phyloP scores from a whole-genome alignment of 345 rosid genomes.

The Ceriops decandra region DNA sequence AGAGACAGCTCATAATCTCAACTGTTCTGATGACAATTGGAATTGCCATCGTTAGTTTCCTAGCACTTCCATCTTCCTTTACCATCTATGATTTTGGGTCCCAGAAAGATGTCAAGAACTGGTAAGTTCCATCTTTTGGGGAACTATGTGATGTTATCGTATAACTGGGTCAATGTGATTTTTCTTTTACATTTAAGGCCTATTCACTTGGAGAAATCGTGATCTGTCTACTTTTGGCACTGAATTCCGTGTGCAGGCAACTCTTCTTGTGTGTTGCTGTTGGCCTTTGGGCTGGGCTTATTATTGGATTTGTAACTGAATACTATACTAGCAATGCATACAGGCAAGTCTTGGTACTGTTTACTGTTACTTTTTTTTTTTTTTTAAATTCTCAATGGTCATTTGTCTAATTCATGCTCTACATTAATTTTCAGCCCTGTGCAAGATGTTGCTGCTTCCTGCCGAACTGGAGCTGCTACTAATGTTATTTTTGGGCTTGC shows the following conservation, averaged over 20 bases:
- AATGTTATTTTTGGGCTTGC: constrained; percentile 79
- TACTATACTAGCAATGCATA: constrained; percentile 76
- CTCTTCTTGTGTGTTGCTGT: constrained; percentile 67
- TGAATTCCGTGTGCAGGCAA: constrained; percentile 48
- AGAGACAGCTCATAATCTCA: constrained; percentile 69
- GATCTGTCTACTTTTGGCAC: not conserved
- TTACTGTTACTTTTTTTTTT: not conserved
- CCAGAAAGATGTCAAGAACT: constrained; percentile 66
- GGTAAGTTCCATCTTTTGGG: constrained; percentile 33
- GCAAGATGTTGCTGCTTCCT: constrained; percentile 96
- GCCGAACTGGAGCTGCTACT: constrained; percentile 86
- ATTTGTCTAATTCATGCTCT: not conserved
- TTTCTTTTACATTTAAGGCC: not conserved
- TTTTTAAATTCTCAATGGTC: not conserved
- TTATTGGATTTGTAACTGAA: constrained; percentile 72
- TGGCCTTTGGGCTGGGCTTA: constrained; percentile 83
- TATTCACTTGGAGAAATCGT: not conserved
- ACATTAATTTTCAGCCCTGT: constrained; percentile 65
- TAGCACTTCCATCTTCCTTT: constrained; percentile 62
- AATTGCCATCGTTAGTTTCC: constrained; percentile 51
- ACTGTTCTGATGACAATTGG: constrained; percentile 66
- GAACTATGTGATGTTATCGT: not conserved
- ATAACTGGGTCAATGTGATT: not conserved
- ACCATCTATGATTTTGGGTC: constrained; percentile 68
- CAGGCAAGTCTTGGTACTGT: constrained; percentile 30